Evolutionary conservation across 306 rosid genomes (phyloP), one percentile per base, ranked within the genome.

Genomic region (Quercus suber): DNA sequence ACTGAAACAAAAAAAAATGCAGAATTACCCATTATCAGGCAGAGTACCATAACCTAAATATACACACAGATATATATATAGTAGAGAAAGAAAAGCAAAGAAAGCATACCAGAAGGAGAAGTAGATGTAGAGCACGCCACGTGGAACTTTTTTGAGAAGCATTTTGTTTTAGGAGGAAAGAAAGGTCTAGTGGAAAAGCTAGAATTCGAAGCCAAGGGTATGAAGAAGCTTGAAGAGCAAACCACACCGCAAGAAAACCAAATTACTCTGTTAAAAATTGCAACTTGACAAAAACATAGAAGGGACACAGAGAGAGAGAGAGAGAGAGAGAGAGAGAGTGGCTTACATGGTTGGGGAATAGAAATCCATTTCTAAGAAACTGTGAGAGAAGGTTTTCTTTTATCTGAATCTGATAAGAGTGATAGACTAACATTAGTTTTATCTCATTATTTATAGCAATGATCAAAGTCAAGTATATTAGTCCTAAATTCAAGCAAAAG

Each of bases 271-370:
- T 51, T 82, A 18, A 82, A 30, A 37, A 78, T 21, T 74, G 45
- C 13, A 84, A 79, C 17, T 15, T 71, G 73, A 23, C 35, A 4
- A 28, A 49, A 69, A 57, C 55, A 31, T 23, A 63, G 73, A 49
- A 56, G 69, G n/a, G 37, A 65, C 20, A 79, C 7, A 60, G 78
- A 77, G 63, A 69, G 74, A 84, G 69, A 74, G n/a, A n/a, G n/a
- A 17, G 11, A 79, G 10, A 60, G 78, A 77, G 63, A 69, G 74
- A 84, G 69, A 74, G n/a, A n/a, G n/a, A 17, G 11, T 4, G 52
- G 73, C 61, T 73, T 7, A 80, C 96, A 89, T 87, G 89, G 88
- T 81, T 21, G 94, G 76, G 80, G 93, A 86, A 73, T 87, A 84
- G 51, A 80, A 78, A 73, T 88, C 82, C 91, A 94, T 94, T 60